phyloP scores from a whole-genome alignment of 345 rosid genomes.

The Eucalyptus caleyi region DNA sequence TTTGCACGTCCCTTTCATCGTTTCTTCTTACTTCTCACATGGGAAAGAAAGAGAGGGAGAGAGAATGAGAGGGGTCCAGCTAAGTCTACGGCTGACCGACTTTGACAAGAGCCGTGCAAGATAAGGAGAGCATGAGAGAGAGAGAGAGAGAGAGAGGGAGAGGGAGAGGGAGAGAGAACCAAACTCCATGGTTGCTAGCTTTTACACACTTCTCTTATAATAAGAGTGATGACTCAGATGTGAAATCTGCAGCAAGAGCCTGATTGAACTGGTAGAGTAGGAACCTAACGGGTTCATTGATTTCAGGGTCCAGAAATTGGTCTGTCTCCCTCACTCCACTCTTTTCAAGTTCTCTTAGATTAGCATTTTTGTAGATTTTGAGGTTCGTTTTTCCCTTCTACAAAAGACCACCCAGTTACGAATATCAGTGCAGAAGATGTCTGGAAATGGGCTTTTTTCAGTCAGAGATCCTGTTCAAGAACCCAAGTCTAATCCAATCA shows the following conservation, averaged over 20 bases:
- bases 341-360: background rate
- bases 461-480: conserved; percentile 32
- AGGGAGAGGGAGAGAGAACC: background rate
- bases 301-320: background rate
- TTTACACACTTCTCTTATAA: background rate
- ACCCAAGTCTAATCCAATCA: conserved; percentile 36
- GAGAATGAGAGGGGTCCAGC: conserved; percentile 31
- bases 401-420: background rate
- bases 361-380: background rate
- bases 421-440: conserved; percentile 13
- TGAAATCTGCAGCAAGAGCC: background rate
- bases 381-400: background rate
- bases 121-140: conserved; percentile 6
- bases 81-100: conserved; percentile 59
- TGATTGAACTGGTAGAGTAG: background rate
- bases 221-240: background rate
- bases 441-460: conserved; percentile 6
- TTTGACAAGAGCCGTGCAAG: conserved; percentile 29
- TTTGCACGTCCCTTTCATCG: background rate
- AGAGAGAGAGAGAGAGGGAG: background rate
- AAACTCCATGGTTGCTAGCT: background rate
- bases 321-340: background rate
- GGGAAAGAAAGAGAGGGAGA: background rate
- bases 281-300: background rate
- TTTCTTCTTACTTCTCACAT: background rate